Evolutionary conservation across 768 basidiomycete genomes (phyloP), one percentile per base, ranked within the genome.

Genomic region (Phanerodontia chrysosporium): DNA sequence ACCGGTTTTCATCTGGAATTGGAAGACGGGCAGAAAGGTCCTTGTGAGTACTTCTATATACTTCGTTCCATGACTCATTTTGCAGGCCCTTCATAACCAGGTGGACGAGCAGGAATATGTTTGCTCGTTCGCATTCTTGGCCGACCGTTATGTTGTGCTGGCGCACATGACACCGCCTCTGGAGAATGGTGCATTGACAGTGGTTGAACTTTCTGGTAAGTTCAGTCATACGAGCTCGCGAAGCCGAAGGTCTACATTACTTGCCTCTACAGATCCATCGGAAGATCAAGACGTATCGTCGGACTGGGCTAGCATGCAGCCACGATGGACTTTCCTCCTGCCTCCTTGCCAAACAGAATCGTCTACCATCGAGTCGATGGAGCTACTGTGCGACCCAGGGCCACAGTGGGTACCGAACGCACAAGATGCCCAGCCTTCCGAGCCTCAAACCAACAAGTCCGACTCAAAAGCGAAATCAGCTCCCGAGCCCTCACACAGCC

Each of bases 41-140:
- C 48, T 36, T 49, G 58, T 55, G 36, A 60, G 58, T 32, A 30
- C 7, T 29, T 56, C 28, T 32, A 10, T 8, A 8, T 6, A 18
- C 8, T n/a, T 12, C 22, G n/a, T 21, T 52, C 51, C 21, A 32
- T 32, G 1, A 21, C 49, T 30, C 2, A 42, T 52, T 6, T 24
- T 21, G 18, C n/a, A 18, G 9, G 22, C 48, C 36, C 44, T 27
- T 45, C n/a, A 25, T 6, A 14, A 13, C 35, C 24, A 54, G 27
- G 25, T 7, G 30, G 56, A 57, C 24, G 52, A 53, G 14, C n/a
- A 24, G 7, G 36, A 55, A 18, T 28, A 29, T n/a, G 39, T 55
- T 2, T 55, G 21, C 52, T 60, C 58, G 2, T 60, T 60, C 32
- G 53, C 24, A 7, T 60, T 46, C 24, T n/a, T 60, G 8, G 16